Evolutionary conservation across 164 flowering plant species (phyloP).

Genomic region (Kingdonia uniflora): DNA sequence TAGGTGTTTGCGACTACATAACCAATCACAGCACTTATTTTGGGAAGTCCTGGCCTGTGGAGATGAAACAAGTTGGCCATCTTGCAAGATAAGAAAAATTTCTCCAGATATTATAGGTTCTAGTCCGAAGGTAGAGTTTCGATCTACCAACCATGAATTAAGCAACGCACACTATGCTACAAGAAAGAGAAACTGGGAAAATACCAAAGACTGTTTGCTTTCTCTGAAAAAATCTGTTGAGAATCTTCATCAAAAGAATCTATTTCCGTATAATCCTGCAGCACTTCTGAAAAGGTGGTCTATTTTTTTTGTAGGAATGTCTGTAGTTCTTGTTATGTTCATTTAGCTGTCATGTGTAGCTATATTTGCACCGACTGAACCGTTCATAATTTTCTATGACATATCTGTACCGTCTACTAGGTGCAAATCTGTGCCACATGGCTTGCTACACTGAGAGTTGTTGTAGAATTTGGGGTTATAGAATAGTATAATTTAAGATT

Average conservation of each 20-base stretch:
- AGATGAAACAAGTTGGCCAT: slow-evolving; percentile 10
- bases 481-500: no score
- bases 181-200: slow-evolving; percentile 21
- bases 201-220: slow-evolving; percentile 58
- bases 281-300: slow-evolving; percentile 66
- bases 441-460: no score
- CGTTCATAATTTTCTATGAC: no score
- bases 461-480: no score
- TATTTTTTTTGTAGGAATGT: not conserved
- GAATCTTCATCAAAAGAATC: slow-evolving; percentile 50
- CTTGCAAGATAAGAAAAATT: slow-evolving; percentile 42
- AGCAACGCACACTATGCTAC: slow-evolving; percentile 2
- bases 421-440: no score
- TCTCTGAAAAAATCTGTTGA: slow-evolving; percentile 46
- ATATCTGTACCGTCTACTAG: no score
- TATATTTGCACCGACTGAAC: no score
- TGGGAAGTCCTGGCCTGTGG: slow-evolving; percentile 27
- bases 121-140: slow-evolving; percentile 10
- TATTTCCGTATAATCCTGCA: slow-evolving; percentile 86
- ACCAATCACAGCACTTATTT: slow-evolving; percentile 45
- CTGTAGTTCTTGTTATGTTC: not conserved
- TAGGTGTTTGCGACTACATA: slow-evolving; percentile 63
- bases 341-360: not conserved
- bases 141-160: slow-evolving; percentile 7
- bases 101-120: slow-evolving; percentile 10